Evolutionary conservation across 2,329 filamentous ascomycete genomes (phyloP), one percentile per base, ranked within the genome.

Genomic region (Sclerotiophoma versabilis): DNA sequence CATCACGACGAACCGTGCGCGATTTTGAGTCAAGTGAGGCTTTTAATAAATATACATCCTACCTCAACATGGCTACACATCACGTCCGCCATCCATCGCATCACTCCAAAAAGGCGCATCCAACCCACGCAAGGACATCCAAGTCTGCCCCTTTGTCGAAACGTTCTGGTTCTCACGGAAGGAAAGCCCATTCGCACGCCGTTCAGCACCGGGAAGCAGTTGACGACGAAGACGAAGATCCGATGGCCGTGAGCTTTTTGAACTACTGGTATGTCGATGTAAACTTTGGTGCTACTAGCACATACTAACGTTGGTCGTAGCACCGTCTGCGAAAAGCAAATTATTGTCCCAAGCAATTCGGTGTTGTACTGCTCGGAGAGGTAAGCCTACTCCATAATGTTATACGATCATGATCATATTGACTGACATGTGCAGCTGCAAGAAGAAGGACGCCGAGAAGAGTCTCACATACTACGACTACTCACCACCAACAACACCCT

Each of bases 261-360:
- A 80, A 83, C 57, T 83, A 78, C 72, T 83, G 81, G 81, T 83
- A 70, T 48, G 76, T 68, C 34, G 57, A 32, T 25, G 26, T 32
- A 49, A 51, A 32, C 32, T 12, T 36, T 19, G 23, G 14, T 29
- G 9, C 29, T 26, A 8, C 19, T 19, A 39, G 25, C 29, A 11
- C 9, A 41, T 52, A 33, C 60, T 66, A 48, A 62, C 44, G 12
- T 14, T 2, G 33, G 8, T 25, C 29, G 30, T 66, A 87, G 85
- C 74, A 82, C 85, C 59, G 86, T 82, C 67, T 88, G 85, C 72
- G 85, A 88, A 71, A 86, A 81, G 71, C 85, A 87, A 75, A 87
- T 88, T 64, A 81, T 84, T 47, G 80, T 82, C 26, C 85, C 85
- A 14, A 81, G 82, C 70, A 83, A 84, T 66, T 80, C 79, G 14